phyloP scores from a whole-genome alignment of 2,329 filamentous ascomycete species.

The Rhytidhysteron rufulum region DNA sequence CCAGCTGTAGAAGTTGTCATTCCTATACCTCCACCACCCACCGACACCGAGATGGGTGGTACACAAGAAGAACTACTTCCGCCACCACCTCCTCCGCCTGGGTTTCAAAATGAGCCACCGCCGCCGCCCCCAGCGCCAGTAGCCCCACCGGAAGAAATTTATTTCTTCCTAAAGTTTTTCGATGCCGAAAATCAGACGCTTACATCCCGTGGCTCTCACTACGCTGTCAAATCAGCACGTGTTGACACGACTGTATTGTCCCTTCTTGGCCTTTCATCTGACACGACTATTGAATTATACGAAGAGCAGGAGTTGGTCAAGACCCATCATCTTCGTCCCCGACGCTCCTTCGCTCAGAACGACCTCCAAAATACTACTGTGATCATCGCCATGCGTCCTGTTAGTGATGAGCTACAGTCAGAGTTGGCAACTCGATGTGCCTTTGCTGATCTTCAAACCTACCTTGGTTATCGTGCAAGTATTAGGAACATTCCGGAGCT shows the following conservation, averaged over 20 bases:
- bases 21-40: slow-evolving; percentile 9
- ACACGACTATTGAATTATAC: slow-evolving; percentile 47
- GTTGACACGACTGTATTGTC: slow-evolving; percentile 31
- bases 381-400: slow-evolving; percentile 27
- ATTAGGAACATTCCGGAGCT: slow-evolving; percentile 42
- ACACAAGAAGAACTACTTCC: slow-evolving; percentile 25
- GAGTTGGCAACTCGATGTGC: slow-evolving; percentile 28
- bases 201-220: slow-evolving; percentile 28
- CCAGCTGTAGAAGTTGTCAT: slow-evolving; percentile 20
- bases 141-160: slow-evolving; percentile 29
- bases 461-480: slow-evolving; percentile 40
- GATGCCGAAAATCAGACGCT: slow-evolving; percentile 32
- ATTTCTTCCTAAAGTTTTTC: slow-evolving; percentile 40
- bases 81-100: slow-evolving; percentile 21
- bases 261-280: slow-evolving; percentile 23
- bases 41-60: slow-evolving; percentile 35
- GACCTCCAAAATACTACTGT: slow-evolving; percentile 19
- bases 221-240: slow-evolving; percentile 26
- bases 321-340: slow-evolving; percentile 22
- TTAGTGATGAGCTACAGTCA: slow-evolving; percentile 24
- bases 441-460: slow-evolving; percentile 35
- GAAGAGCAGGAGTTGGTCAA: slow-evolving; percentile 41
- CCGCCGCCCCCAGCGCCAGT: slow-evolving; percentile 19
- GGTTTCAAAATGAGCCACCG: slow-evolving; percentile 13
- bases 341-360: slow-evolving; percentile 26